Percentiles rank a stretch among this genome's conserved stretches.
These are phyloP conservation scores for Fallopia convolvulus DNA, from an alignment of 148 eudicot genomes.

Conservation along the genomic window DNA sequence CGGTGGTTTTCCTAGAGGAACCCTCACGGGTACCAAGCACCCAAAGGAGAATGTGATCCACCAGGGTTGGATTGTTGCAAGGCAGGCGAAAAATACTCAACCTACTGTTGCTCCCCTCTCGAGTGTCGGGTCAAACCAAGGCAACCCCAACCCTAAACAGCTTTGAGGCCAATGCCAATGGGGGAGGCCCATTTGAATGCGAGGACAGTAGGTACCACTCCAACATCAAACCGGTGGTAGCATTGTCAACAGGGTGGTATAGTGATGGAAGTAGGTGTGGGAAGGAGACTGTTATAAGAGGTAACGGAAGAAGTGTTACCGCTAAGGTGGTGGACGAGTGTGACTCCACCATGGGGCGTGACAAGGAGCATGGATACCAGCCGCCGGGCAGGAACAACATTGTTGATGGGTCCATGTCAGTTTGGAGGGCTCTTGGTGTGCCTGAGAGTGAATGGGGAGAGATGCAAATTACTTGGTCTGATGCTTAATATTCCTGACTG, in stretches of 20 bases:
- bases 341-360: conserved; percentile 43
- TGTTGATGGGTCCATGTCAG: conserved; percentile 32
- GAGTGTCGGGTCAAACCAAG: conserved; percentile 15
- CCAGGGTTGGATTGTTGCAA: conserved; percentile 20
- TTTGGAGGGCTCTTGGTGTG: conserved; percentile 36
- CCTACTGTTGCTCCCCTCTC: conserved; percentile 32
- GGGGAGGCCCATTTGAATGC: conserved; percentile 31
- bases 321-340: conserved; percentile 45
- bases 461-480: conserved; percentile 33
- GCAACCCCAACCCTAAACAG: conserved; percentile 30
- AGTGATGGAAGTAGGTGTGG: conserved; percentile 11
- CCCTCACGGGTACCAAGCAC: conserved; percentile 19
- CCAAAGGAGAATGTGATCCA: conserved; percentile 25
- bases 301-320: conserved; percentile 27
- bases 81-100: conserved; percentile 23
- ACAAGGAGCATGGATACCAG: conserved; percentile 32
- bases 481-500: conserved; percentile 14
- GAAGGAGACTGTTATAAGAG: conserved; percentile 19
- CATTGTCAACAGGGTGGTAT: conserved; percentile 37
- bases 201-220: conserved; percentile 31
- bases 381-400: conserved; percentile 42
- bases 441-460: conserved; percentile 22
- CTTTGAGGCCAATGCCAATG: conserved; percentile 30
- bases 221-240: conserved; percentile 25
- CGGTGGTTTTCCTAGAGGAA: conserved; percentile 12